Percentiles rank a stretch among this genome's conserved stretches.
Evolutionary conservation across 805 yeast genomes (phyloP).

Genomic region (Blastobotrys chiropterorum): DNA sequence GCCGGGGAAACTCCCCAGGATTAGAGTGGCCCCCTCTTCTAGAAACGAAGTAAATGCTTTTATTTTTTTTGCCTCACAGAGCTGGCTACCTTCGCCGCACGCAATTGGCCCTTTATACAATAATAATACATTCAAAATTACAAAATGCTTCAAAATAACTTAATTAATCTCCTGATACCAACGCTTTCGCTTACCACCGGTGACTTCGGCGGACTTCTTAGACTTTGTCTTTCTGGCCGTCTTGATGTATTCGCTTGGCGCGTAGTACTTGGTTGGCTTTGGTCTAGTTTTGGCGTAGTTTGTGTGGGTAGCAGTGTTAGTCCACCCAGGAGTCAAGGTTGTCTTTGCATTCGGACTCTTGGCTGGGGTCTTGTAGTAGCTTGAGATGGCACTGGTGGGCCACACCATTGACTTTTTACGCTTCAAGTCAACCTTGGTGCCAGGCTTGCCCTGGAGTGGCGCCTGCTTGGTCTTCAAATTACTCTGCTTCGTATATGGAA

Average conservation of each 20-base stretch:
- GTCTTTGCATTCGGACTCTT: slow-evolving; percentile 43
- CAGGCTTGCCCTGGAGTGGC: slow-evolving; percentile 92
- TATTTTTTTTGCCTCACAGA: not conserved
- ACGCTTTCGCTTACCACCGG: not conserved
- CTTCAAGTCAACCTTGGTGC: slow-evolving; percentile 53
- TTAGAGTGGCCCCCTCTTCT: too few species aligned
- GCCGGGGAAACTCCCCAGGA: too few species aligned
- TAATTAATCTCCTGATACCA: not conserved
- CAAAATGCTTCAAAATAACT: not conserved
- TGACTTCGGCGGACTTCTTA: not conserved
- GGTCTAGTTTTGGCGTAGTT: slow-evolving; percentile 59
- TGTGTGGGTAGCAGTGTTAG: slow-evolving; percentile 54
- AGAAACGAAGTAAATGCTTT: too few species aligned
- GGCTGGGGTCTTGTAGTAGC: slow-evolving; percentile 43
- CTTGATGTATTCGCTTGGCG: slow-evolving; percentile 12
- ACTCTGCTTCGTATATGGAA: slow-evolving; percentile 73
- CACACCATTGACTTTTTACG: slow-evolving; percentile 48
- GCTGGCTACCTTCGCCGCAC: too few species aligned
- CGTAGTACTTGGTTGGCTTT: slow-evolving; percentile 20
- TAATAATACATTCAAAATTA: not conserved
- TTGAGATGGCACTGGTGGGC: slow-evolving; percentile 61
- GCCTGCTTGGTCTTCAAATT: slow-evolving; percentile 68
- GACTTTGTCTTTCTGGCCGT: not conserved
- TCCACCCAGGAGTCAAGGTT: slow-evolving; percentile 83
- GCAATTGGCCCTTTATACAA: too few species aligned